Evolutionary conservation across 2,329 filamentous ascomycete genomes (phyloP).

Genomic region (Cucurbitaria berberidis): DNA sequence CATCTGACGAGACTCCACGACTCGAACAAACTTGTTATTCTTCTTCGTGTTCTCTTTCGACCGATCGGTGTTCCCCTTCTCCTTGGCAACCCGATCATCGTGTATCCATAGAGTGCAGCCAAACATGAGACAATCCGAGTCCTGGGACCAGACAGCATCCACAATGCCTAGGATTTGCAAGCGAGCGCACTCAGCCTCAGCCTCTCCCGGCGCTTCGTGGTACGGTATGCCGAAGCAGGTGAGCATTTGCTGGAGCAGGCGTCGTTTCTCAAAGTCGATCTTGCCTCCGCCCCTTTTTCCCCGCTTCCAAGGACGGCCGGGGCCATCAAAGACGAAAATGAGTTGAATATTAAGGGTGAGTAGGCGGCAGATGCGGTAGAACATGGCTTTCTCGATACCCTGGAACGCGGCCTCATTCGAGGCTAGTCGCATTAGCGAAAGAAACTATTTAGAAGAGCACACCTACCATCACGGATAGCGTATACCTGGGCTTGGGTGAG

Average conservation of each 20-base stretch:
- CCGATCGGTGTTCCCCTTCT: constrained; percentile 20
- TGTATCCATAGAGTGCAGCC: constrained; percentile 53
- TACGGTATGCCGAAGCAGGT: constrained; percentile 50
- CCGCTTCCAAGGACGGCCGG: constrained; percentile 51
- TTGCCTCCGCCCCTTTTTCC: constrained; percentile 33
- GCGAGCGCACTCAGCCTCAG: constrained; percentile 57
- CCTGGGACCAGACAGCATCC: constrained; percentile 58
- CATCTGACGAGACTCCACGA: constrained; percentile 42
- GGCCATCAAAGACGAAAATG: constrained; percentile 63
- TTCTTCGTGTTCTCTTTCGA: constrained; percentile 43
- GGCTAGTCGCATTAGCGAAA: constrained; percentile 14
- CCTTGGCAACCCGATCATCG: constrained; percentile 37
- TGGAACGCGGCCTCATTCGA: constrained; percentile 44
- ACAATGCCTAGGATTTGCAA: constrained; percentile 54
- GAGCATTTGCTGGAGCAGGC: constrained; percentile 47
- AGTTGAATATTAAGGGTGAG: constrained; percentile 58
- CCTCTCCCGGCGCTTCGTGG: constrained; percentile 55
- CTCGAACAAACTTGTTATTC: constrained; percentile 34
- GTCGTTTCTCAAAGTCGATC: constrained; percentile 43
- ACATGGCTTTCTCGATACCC: constrained; percentile 51
- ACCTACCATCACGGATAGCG: constrained; percentile 39
- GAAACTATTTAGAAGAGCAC: not conserved
- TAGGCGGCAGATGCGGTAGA: constrained; percentile 53
- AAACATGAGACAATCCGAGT: constrained; percentile 57
- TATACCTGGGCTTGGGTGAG: constrained; percentile 43